These are phyloP conservation scores for Didymella pomorum DNA, from an alignment of 2,329 filamentous ascomycete genomes.

Conservation along the genomic window DNA sequence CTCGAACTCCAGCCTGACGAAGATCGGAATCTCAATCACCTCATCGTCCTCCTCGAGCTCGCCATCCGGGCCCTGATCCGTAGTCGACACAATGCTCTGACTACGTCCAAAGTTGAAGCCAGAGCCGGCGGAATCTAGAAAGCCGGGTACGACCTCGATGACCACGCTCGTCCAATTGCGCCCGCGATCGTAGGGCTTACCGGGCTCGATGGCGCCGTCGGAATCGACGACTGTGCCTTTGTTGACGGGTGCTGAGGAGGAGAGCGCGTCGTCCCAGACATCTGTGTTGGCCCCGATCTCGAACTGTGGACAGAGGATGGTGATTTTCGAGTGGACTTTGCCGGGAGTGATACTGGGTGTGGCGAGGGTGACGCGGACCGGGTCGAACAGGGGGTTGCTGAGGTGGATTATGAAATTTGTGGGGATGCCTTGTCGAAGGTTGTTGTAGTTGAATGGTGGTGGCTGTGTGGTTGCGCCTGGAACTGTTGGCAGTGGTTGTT, in stretches of 20 bases:
- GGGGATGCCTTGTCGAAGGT: slow-evolving; percentile 59
- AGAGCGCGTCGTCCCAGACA: slow-evolving; percentile 87
- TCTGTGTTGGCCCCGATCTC: slow-evolving; percentile 94
- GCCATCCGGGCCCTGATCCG: slow-evolving; percentile 24
- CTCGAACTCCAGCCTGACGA: slow-evolving; percentile 92
- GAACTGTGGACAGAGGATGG: slow-evolving; percentile 92
- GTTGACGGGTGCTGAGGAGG: slow-evolving; percentile 52
- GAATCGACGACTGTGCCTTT: slow-evolving; percentile 35
- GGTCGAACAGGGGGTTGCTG: slow-evolving; percentile 93
- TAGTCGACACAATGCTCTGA: slow-evolving; percentile 7
- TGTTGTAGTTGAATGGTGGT: slow-evolving; percentile 54
- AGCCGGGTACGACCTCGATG: slow-evolving; percentile 79
- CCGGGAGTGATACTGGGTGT: slow-evolving; percentile 66
- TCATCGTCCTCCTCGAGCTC: slow-evolving; percentile 63
- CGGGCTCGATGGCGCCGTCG: slow-evolving; percentile 70
- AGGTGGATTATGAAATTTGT: slow-evolving; percentile 88
- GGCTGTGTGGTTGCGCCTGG: slow-evolving; percentile 34
- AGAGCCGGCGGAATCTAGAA: slow-evolving; percentile 28
- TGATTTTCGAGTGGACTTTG: slow-evolving; percentile 69
- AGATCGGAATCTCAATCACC: slow-evolving; percentile 88
- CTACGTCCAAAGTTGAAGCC: slow-evolving; percentile 9
- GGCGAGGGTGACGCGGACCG: slow-evolving; percentile 84
- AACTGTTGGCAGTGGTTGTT: slow-evolving; percentile 55
- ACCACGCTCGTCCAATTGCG: slow-evolving; percentile 96
- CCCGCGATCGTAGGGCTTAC: slow-evolving; percentile 95